phyloP scores from a whole-genome alignment of 441 rosid species.

The Isatis lusitanica region DNA sequence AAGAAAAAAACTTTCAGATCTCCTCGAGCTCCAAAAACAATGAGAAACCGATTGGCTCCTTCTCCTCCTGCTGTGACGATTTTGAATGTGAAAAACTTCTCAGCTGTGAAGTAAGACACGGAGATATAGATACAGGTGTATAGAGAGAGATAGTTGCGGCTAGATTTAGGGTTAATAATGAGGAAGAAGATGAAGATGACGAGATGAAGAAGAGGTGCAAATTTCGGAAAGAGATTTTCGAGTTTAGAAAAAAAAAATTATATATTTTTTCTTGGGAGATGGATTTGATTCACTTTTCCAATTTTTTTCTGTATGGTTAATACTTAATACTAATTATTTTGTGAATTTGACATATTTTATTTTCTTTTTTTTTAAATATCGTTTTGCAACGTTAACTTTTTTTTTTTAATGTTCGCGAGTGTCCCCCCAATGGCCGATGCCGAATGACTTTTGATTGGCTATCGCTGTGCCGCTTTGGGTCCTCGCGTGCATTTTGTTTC shows the following conservation, averaged over 20 bases:
- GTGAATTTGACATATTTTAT: neutral
- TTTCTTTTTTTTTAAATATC: neutral
- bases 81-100: neutral
- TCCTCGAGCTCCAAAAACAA: neutral
- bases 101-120: constrained; percentile 2
- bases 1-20: constrained; percentile 20
- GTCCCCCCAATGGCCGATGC: neutral
- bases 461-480: constrained; percentile 14
- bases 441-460: constrained; percentile 12
- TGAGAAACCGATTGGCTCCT: constrained; percentile 6
- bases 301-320: neutral
- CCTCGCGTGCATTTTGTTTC: constrained; percentile 11
- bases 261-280: constrained; percentile 11
- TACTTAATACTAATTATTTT: neutral
- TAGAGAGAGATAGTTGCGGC: constrained; percentile 30
- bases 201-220: constrained; percentile 35
- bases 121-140: constrained; percentile 1
- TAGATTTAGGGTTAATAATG: constrained; percentile 35
- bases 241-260: neutral
- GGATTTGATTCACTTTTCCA: constrained; percentile 20
- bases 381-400: constrained; percentile 31
- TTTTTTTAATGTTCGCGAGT: neutral
- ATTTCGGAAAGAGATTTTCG: constrained; percentile 22
- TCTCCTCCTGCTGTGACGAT: neutral
- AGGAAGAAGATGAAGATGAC: constrained; percentile 25